phyloP scores from a whole-genome alignment of 768 basidiomycete genomes.

The Lactifluus subvellereus region DNA sequence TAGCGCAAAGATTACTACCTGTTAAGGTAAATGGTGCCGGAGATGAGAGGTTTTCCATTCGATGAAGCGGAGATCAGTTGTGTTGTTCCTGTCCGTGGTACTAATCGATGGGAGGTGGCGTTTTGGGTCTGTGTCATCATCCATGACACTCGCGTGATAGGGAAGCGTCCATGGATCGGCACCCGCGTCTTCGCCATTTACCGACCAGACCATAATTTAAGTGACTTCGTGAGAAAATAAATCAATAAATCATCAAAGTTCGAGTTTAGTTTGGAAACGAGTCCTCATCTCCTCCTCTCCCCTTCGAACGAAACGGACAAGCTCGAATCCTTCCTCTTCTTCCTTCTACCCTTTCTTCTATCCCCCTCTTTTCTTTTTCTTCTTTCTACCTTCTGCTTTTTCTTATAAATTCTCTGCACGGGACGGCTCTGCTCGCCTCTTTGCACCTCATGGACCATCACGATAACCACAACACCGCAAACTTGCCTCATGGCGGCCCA shows the following conservation, averaged over 20 bases:
- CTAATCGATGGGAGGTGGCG: slow-evolving; percentile 13
- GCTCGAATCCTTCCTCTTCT: slow-evolving; percentile 28
- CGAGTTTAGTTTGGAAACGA: not conserved
- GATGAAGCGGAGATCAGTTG: not conserved
- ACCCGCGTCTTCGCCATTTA: not conserved
- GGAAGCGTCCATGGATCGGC: not conserved
- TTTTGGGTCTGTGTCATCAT: slow-evolving; percentile 2
- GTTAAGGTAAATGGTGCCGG: not conserved
- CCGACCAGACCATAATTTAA: too few relatives aligned
- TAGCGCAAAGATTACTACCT: not conserved
- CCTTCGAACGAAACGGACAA: not conserved
- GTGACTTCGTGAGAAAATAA: not conserved
- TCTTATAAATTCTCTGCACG: slow-evolving; percentile 23
- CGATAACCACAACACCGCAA: slow-evolving; percentile 27
- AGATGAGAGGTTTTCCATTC: slow-evolving; percentile 7
- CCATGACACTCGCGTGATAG: slow-evolving; percentile 10
- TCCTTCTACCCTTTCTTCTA: slow-evolving; percentile 28
- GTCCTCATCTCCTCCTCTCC: not conserved
- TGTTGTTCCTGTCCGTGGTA: slow-evolving; percentile 8
- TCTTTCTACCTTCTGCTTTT: slow-evolving; percentile 29
- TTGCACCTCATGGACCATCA: slow-evolving; percentile 31
- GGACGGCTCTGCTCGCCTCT: slow-evolving; percentile 24
- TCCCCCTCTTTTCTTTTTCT: slow-evolving; percentile 32
- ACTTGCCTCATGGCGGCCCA: slow-evolving; percentile 29
- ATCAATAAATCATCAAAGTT: too few relatives aligned